phyloP scores from a whole-genome alignment of 2,329 filamentous ascomycete genomes.

The Aspergillus chevalieri region DNA sequence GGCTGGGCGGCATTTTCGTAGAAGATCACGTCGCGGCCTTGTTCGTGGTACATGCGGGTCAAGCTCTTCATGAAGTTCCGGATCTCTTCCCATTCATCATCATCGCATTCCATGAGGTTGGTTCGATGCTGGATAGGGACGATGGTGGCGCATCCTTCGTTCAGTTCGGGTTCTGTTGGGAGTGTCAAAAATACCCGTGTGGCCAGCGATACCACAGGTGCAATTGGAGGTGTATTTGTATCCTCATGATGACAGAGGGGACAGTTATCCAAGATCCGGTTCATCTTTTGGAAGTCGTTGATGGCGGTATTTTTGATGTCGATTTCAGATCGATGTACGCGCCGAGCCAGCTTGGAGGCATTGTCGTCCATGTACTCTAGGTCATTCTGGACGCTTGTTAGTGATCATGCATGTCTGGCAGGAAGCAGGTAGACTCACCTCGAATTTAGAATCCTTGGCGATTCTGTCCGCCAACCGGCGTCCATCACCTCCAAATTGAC shows the following conservation, averaged over 20 bases:
- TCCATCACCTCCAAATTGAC: conserved; percentile 71
- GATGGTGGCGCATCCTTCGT: conserved; percentile 75
- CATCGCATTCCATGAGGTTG: conserved; percentile 95
- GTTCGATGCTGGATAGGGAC: conserved; percentile 79
- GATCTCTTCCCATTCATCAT: conserved; percentile 98
- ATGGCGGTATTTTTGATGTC: conserved; percentile 85
- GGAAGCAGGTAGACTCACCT: conserved; percentile 39
- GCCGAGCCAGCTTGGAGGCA: conserved; percentile 77
- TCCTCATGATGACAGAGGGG: conserved; percentile 92
- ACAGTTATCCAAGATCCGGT: conserved; percentile 76
- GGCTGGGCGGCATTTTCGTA: conserved; percentile 93
- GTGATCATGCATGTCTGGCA: neutral
- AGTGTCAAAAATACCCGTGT: conserved; percentile 85
- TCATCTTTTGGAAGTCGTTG: conserved; percentile 82
- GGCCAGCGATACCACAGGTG: conserved; percentile 77
- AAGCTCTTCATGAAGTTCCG: conserved; percentile 98
- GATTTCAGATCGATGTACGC: conserved; percentile 79
- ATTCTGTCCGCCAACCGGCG: conserved; percentile 83
- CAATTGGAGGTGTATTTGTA: conserved; percentile 65
- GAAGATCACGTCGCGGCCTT: conserved; percentile 87
- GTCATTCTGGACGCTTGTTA: conserved; percentile 51
- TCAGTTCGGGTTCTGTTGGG: conserved; percentile 81
- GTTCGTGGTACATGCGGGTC: conserved; percentile 88
- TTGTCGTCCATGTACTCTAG: conserved; percentile 98
- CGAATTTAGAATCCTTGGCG: conserved; percentile 84